Conservation (phyloP, 768 basidiomycete species). For the Xanthoconium purpureum region DNA sequence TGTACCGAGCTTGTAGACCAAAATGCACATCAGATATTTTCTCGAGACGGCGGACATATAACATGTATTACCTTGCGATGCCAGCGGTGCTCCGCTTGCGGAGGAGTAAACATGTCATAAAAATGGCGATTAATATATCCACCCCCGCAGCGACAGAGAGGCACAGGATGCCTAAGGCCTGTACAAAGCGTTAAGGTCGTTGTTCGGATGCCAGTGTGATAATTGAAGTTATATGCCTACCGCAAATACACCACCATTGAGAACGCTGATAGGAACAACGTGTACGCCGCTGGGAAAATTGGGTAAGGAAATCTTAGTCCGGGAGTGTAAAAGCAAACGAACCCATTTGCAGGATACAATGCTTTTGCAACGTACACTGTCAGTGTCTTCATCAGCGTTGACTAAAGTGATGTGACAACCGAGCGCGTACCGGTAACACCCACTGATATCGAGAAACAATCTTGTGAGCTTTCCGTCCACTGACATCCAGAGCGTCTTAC, state of each 20-base stretch:
- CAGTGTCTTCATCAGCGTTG: background rate
- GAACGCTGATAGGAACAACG: background rate
- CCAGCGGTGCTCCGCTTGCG: background rate
- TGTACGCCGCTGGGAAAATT: background rate
- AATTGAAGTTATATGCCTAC: background rate
- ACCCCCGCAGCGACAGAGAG: background rate
- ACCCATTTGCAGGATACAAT: background rate
- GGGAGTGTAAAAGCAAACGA: background rate
- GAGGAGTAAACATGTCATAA: constrained; percentile 1
- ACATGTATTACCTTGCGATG: background rate
- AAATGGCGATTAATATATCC: constrained; percentile 8
- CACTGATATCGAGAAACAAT: background rate
- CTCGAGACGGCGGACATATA: background rate
- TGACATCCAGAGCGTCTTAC: background rate
- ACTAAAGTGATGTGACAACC: background rate
- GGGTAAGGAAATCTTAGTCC: background rate
- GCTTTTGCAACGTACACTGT: background rate
- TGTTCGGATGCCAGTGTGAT: background rate
- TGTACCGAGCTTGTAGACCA: background rate
- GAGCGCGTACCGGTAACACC: background rate
- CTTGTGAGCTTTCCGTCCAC: background rate
- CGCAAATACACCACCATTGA: background rate
- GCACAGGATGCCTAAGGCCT: background rate
- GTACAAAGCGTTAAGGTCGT: background rate
- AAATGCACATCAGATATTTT: background rate